Conservation (phyloP, 2,329 filamentous ascomycete species). For the Fusarium falciforme region DNA sequence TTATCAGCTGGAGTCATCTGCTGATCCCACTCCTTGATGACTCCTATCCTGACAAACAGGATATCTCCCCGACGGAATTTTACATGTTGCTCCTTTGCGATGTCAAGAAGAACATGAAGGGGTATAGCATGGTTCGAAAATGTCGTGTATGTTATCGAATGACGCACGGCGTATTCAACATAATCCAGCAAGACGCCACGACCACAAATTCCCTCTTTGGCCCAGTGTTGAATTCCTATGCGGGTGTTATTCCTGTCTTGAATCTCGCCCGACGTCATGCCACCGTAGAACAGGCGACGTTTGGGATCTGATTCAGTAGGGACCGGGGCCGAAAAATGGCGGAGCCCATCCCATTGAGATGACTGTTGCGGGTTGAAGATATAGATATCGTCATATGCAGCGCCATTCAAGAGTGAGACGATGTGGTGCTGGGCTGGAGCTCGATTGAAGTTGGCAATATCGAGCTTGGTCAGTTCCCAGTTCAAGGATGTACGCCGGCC, state of each 20-base stretch:
- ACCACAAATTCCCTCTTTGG: background rate
- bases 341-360: background rate
- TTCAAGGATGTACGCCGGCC: background rate
- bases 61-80: background rate
- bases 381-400: background rate
- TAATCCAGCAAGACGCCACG: background rate
- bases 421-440: background rate
- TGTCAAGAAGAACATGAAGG: background rate
- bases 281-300: background rate
- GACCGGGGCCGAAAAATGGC: background rate
- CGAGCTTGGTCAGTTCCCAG: background rate
- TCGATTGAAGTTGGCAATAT: background rate
- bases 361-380: background rate
- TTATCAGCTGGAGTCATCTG: background rate
- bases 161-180: background rate
- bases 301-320: background rate
- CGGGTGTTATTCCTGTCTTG: background rate
- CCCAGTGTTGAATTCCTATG: background rate
- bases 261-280: background rate
- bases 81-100: background rate
- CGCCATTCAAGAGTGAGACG: background rate
- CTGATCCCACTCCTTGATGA: background rate
- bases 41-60: background rate
- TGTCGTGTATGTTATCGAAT: background rate
- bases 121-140: background rate